Conservation (phyloP, 2,329 filamentous ascomycete species). For the Epichloe coenophiala region DNA sequence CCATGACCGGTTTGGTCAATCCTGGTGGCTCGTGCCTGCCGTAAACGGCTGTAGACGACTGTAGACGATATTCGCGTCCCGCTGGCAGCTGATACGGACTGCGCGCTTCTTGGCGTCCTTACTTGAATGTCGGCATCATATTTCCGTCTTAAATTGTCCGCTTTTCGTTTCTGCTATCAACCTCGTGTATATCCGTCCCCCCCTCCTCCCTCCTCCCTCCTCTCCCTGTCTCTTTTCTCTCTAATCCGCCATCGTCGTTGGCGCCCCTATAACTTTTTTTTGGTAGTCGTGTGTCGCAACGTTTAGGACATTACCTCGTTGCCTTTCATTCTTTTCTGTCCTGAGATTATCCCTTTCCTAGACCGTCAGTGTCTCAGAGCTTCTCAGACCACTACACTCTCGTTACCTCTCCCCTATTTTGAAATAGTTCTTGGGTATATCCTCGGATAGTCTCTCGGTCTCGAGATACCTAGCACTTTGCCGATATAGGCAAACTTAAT, state of each 20-base stretch:
- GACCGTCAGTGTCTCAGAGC: background rate
- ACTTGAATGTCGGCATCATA: background rate
- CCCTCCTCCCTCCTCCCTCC: background rate
- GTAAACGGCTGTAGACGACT: background rate
- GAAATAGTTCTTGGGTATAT: conserved; percentile 2
- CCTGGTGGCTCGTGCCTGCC: conserved; percentile 3
- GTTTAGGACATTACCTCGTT: conserved; percentile 1
- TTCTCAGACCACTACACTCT: background rate
- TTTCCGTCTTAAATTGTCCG: background rate
- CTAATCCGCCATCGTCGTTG: background rate
- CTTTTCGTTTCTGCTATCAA: conserved; percentile 1
- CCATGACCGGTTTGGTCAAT: background rate
- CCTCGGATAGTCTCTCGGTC: background rate
- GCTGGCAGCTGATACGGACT: conserved; percentile 2
- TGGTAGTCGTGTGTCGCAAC: background rate
- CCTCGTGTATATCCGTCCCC: conserved; percentile 1
- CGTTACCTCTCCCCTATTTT: background rate
- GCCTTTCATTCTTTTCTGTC: conserved; percentile 3
- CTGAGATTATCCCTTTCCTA: conserved; percentile 3
- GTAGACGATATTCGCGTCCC: background rate
- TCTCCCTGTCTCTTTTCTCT: background rate
- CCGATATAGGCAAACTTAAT: background rate
- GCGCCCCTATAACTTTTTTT: conserved; percentile 1
- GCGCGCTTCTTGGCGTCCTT: background rate
- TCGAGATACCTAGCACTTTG: background rate